Evolutionary conservation across 1,139 yeast genomes (phyloP).

Genomic region (Pichia terricola): DNA sequence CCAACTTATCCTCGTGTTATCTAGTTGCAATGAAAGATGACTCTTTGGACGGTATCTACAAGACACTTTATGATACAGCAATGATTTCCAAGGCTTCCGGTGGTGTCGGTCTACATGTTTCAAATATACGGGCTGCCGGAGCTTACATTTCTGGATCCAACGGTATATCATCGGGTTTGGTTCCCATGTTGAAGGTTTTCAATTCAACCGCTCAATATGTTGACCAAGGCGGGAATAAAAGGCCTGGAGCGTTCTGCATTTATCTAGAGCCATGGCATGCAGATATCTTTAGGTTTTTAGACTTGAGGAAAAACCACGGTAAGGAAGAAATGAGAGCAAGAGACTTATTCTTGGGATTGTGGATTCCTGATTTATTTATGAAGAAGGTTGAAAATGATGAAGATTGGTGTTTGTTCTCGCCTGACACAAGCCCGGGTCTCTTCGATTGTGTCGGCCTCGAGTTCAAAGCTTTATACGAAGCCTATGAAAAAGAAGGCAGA

Average conservation of each 20-base stretch:
- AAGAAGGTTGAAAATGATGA: constrained; percentile 38
- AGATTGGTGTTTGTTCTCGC: constrained; percentile 50
- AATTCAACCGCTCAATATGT: constrained; percentile 53
- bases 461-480: constrained; percentile 35
- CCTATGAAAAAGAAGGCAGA: constrained; percentile 37
- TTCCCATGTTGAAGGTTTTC: constrained; percentile 52
- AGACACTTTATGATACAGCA: constrained; percentile 45
- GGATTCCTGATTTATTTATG: constrained; percentile 57
- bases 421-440: constrained; percentile 43
- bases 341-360: constrained; percentile 47
- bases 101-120: constrained; percentile 50
- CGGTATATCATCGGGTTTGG: constrained; percentile 47
- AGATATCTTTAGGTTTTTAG: constrained; percentile 43
- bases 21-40: constrained; percentile 49
- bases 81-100: constrained; percentile 51
- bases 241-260: constrained; percentile 57
- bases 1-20: constrained; percentile 45
- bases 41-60: constrained; percentile 49
- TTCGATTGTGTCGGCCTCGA: constrained; percentile 42
- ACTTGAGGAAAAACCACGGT: constrained; percentile 46
- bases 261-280: constrained; percentile 57
- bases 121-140: constrained; percentile 43
- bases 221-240: constrained; percentile 54
- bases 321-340: constrained; percentile 48
- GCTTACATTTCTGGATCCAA: constrained; percentile 43